Base-by-base conservation (phyloP, 371 early-diverging fungal genomes). In the Paraphysoderma sedebokerense region DNA sequence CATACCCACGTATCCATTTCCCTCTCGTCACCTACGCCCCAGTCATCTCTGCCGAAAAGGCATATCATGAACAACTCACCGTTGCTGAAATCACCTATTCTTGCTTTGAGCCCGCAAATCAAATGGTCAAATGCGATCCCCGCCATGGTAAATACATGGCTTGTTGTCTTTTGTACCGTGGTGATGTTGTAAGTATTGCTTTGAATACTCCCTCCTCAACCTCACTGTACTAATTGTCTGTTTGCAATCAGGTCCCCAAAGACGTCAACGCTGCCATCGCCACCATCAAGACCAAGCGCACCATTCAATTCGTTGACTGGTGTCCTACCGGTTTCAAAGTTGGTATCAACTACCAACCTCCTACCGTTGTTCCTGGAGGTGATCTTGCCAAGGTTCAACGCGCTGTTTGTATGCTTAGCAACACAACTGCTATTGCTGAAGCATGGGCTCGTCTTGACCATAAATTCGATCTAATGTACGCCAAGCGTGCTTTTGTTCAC, bases 271-370 rank as follows among this genome's bases (percentile, higher is more conserved):
- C 74, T 47, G 81, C 90, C 53, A 84, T 87, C 54, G 76, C 82
- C 51, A 72, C 76, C 66, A 79, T 89, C 70, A 88, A 87, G 77
- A 81, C 81, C 62, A 82, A 84, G 75, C 79, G 85, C 60, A 85
- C 82, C 56, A 79, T 82, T 57, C 88, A 89, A 65, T 92, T 96
- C 62, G 97, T 96, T 53, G 92, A 92, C 66, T 96, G 97, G 97
- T 92, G 92, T 68, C 92, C 93, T 22, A 92, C 93, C 39, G 93
- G 93, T 60, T 92, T 92, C 81, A 92, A 96, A 77, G 85, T 92
- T 46, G 93, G 93, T 54, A 92, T 96, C 65, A 92, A 92, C 73
- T 65, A 79, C 67, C 80, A 82, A 52, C 78, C 82, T 29, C 93
- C 97, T 24, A 77, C 87, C 33, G 83, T 81, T 55, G 74, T 96